Percentiles rank a stretch among this genome's conserved stretches.
These are phyloP conservation scores for Clathrus columnatus DNA, from an alignment of 768 basidiomycete genomes.

Conservation along the genomic window DNA sequence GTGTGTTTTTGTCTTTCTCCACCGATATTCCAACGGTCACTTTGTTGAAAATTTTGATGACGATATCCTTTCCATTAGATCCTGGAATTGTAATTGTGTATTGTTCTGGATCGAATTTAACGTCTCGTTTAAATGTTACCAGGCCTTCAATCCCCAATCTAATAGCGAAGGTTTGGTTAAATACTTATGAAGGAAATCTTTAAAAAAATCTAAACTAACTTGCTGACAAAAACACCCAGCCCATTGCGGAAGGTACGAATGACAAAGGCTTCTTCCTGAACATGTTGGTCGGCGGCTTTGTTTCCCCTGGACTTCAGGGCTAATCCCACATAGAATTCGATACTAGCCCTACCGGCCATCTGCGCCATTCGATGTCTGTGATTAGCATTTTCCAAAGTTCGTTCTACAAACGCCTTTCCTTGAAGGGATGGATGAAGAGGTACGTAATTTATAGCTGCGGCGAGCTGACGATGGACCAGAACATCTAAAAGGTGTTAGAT, in stretches of 20 bases:
- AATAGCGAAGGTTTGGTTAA: neutral
- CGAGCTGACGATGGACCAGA: constrained; percentile 85
- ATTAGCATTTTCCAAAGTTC: constrained; percentile 79
- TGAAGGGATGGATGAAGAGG: constrained; percentile 84
- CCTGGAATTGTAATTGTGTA: constrained; percentile 71
- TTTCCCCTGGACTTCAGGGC: constrained; percentile 66
- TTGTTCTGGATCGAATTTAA: constrained; percentile 83
- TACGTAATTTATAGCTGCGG: constrained; percentile 78
- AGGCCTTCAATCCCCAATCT: constrained; percentile 93
- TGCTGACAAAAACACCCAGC: constrained; percentile 89
- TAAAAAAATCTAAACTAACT: constrained; percentile 47
- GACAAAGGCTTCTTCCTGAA: constrained; percentile 82
- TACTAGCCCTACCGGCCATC: constrained; percentile 92
- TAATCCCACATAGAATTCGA: constrained; percentile 95
- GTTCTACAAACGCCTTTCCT: constrained; percentile 82
- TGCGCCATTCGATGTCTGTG: constrained; percentile 92
- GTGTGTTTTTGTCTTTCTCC: constrained; percentile 92
- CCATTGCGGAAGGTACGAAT: constrained; percentile 94
- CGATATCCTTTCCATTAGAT: constrained; percentile 32
- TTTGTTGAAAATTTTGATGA: constrained; percentile 88
- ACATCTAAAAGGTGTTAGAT: constrained; percentile 48
- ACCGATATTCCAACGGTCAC: constrained; percentile 85
- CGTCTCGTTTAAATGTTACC: constrained; percentile 87
- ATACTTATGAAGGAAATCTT: neutral
- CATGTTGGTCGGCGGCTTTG: constrained; percentile 28